phyloP scores from a whole-genome alignment of 306 rosid species.

The Ceratonia siliqua region DNA sequence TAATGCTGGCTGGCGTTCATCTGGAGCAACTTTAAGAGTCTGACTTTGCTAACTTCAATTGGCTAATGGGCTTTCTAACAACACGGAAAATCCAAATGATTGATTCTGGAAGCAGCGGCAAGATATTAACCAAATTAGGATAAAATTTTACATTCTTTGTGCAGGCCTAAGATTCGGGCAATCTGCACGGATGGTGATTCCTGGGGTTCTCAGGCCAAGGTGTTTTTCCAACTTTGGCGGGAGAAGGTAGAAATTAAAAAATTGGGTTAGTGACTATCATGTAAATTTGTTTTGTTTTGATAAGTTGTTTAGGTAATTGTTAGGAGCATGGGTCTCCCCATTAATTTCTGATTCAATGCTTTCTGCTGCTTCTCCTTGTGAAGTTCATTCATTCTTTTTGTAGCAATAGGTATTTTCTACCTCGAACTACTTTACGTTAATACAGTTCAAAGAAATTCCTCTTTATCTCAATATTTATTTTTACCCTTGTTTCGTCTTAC shows the following conservation, averaged over 20 bases:
- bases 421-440: conserved; percentile 70
- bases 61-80: conserved; percentile 80
- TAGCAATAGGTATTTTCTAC: conserved; percentile 57
- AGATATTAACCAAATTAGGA: conserved; percentile 65
- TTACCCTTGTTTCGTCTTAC: neutral
- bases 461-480: conserved; percentile 15
- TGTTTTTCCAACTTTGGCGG: conserved; percentile 70
- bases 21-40: conserved; percentile 41
- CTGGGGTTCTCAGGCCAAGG: conserved; percentile 73
- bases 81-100: conserved; percentile 62
- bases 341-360: conserved; percentile 35
- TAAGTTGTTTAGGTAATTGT: conserved; percentile 43
- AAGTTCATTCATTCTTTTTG: conserved; percentile 71
- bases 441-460: conserved; percentile 55
- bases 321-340: conserved; percentile 49
- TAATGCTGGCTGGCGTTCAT: conserved; percentile 40
- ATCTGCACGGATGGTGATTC: conserved; percentile 65
- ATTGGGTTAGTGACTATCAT: conserved; percentile 52
- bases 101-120: conserved; percentile 73
- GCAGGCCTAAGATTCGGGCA: conserved; percentile 87
- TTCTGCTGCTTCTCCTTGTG: conserved; percentile 62
- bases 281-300: conserved; percentile 63
- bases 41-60: conserved; percentile 70
- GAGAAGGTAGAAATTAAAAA: conserved; percentile 51
- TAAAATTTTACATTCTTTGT: conserved; percentile 78